Evolutionary conservation across 2,329 filamentous ascomycete genomes (phyloP).

Genomic region (Shiraia bambusicola): DNA sequence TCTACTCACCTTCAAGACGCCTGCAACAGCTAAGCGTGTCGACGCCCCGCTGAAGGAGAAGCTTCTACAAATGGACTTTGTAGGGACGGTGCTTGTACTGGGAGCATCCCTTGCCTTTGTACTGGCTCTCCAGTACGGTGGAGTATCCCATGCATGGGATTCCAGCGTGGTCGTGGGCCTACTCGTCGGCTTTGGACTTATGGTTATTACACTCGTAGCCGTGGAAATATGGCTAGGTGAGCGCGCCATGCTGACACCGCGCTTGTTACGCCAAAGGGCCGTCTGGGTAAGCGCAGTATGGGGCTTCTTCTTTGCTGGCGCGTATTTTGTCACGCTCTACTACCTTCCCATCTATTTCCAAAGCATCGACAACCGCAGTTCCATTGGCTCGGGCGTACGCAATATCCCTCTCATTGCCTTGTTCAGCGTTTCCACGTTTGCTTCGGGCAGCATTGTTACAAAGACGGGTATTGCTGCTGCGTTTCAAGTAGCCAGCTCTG

Average conservation of each 20-base stretch:
- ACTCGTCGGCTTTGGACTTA: slow-evolving; percentile 46
- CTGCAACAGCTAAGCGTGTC: slow-evolving; percentile 25
- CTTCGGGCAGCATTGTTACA: slow-evolving; percentile 34
- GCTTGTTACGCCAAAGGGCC: slow-evolving; percentile 43
- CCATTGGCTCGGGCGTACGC: slow-evolving; percentile 44
- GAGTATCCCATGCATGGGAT: slow-evolving; percentile 27
- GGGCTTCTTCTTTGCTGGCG: slow-evolving; percentile 40
- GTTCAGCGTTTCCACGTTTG: slow-evolving; percentile 40
- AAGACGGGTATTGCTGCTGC: slow-evolving; percentile 41
- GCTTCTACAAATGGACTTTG: slow-evolving; percentile 49
- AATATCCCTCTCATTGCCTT: slow-evolving; percentile 44
- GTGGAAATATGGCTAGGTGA: slow-evolving; percentile 45
- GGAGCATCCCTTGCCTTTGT: slow-evolving; percentile 44
- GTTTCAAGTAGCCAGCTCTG: slow-evolving; percentile 31
- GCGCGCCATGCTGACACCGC: slow-evolving; percentile 43
- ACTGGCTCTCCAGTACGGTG: slow-evolving; percentile 51
- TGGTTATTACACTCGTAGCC: slow-evolving; percentile 39
- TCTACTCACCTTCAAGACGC: slow-evolving; percentile 44
- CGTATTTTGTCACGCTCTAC: slow-evolving; percentile 46
- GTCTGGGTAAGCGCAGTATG: slow-evolving; percentile 40
- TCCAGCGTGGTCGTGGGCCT: slow-evolving; percentile 46
- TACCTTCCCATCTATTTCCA: slow-evolving; percentile 56
- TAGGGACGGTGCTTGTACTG: slow-evolving; percentile 46
- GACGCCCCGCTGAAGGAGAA: slow-evolving; percentile 37
- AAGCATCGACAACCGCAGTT: slow-evolving; percentile 36